Conservation (phyloP, 2,329 filamentous ascomycete species). For the Bisporella sp. region DNA sequence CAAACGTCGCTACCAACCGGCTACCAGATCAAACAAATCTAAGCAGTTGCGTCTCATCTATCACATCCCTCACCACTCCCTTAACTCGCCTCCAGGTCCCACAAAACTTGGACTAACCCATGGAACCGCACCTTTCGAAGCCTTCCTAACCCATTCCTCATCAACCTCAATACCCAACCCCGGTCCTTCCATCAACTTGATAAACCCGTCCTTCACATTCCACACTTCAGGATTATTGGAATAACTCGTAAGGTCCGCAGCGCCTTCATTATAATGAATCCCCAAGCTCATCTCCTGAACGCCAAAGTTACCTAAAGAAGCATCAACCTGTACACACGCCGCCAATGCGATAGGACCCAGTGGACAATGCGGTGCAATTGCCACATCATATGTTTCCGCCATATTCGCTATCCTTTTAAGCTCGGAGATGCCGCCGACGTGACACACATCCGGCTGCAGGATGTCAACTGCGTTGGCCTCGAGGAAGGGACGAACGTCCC, state of each 20-base stretch:
- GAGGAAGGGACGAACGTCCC: slow-evolving; percentile 68
- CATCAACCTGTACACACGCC: slow-evolving; percentile 61
- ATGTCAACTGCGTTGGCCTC: slow-evolving; percentile 63
- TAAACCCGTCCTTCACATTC: slow-evolving; percentile 58
- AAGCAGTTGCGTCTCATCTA: no score
- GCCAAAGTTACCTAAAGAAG: slow-evolving; percentile 54
- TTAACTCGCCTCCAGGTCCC: slow-evolving; percentile 57
- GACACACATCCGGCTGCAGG: slow-evolving; percentile 65
- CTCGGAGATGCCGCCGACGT: slow-evolving; percentile 68
- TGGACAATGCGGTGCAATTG: slow-evolving; percentile 67
- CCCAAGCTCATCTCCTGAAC: slow-evolving; percentile 76
- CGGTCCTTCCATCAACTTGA: slow-evolving; percentile 50
- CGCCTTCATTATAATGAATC: slow-evolving; percentile 70
- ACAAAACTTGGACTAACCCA: slow-evolving; percentile 63
- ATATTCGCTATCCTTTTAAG: slow-evolving; percentile 61
- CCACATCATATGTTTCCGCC: slow-evolving; percentile 67
- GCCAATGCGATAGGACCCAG: slow-evolving; percentile 67
- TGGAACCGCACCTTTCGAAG: slow-evolving; percentile 49
- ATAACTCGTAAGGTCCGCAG: slow-evolving; percentile 60
- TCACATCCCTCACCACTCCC: slow-evolving; percentile 52
- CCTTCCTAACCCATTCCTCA: slow-evolving; percentile 56
- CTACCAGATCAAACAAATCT: no score
- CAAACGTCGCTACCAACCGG: no score
- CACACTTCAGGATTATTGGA: slow-evolving; percentile 58
- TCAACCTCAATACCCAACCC: slow-evolving; percentile 66